These are phyloP conservation scores for Globisporangium apiculatum DNA, from an alignment of 352 stramenopile genomes.

Conservation along the genomic window DNA sequence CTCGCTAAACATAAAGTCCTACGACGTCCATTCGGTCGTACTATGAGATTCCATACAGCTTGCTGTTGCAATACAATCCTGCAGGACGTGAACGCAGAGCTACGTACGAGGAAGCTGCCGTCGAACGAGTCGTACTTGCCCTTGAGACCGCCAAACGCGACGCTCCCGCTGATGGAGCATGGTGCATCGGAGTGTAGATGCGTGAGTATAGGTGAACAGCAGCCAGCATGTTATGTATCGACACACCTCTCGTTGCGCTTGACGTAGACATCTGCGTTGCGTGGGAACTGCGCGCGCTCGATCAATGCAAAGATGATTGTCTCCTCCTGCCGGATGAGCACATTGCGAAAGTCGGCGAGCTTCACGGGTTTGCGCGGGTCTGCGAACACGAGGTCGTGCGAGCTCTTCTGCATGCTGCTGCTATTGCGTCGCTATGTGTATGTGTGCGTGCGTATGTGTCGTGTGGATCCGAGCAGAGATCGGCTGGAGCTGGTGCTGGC, in stretches of 20 bases:
- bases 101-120: constrained; percentile 61
- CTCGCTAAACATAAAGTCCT: constrained; percentile 98
- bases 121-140: constrained; percentile 84
- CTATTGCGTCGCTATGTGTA: too few relatives aligned
- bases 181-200: not conserved
- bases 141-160: constrained; percentile 70
- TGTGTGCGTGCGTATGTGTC: not conserved
- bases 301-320: constrained; percentile 99
- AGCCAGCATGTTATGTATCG: too few relatives aligned
- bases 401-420: constrained; percentile 37
- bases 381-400: constrained; percentile 54
- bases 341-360: constrained; percentile 84
- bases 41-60: not conserved
- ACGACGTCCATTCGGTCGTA: too few relatives aligned
- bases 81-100: not conserved
- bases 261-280: constrained; percentile 94
- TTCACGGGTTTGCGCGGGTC: constrained; percentile 68
- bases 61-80: not conserved
- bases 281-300: constrained; percentile 95
- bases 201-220: too few relatives aligned
- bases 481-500: too few relatives aligned
- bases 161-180: constrained; percentile 34
- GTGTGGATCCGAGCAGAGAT: not conserved
- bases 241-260: constrained; percentile 70
- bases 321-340: constrained; percentile 92